A percentile compares a stretch with the other conserved stretches of the same genome.
These are phyloP conservation scores for Fagopyrum homotropicum DNA, from an alignment of 148 eudicot genomes.

Conservation along the genomic window DNA sequence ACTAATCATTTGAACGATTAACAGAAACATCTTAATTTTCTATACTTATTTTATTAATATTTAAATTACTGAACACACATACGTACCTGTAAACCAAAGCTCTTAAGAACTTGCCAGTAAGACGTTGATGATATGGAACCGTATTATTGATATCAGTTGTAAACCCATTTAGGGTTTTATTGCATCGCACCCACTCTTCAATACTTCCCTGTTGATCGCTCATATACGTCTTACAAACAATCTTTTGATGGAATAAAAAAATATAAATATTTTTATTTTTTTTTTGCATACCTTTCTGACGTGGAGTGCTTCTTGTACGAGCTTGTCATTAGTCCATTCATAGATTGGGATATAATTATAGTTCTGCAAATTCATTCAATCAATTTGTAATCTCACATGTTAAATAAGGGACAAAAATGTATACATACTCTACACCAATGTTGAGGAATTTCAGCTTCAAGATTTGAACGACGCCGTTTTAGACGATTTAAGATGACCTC, in stretches of 20 bases:
- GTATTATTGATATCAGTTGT: constrained; percentile 1
- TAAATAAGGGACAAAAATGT: neutral
- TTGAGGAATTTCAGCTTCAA: neutral
- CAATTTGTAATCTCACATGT: neutral
- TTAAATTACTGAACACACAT: too few species aligned
- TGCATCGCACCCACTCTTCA: constrained; percentile 26
- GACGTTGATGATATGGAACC: constrained; percentile 18
- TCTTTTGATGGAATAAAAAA: too few species aligned
- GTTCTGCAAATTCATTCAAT: constrained; percentile 3
- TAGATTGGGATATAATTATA: constrained; percentile 15
- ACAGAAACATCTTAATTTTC: too few species aligned
- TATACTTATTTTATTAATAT: too few species aligned
- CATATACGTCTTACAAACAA: neutral
- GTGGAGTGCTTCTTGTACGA: constrained; percentile 33
- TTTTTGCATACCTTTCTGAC: constrained; percentile 31
- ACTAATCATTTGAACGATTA: too few species aligned
- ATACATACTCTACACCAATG: neutral
- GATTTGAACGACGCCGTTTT: neutral
- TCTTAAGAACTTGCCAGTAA: constrained; percentile 14
- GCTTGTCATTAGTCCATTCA: constrained; percentile 24
- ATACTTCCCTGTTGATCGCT: constrained; percentile 18
- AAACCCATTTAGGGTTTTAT: neutral
- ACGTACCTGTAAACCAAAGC: constrained; percentile 2
- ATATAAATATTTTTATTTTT: too few species aligned
- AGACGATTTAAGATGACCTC: neutral